These are phyloP conservation scores for Tetrapisispora phaffii DNA, from an alignment of 805 yeast species.

Conservation along the genomic window DNA sequence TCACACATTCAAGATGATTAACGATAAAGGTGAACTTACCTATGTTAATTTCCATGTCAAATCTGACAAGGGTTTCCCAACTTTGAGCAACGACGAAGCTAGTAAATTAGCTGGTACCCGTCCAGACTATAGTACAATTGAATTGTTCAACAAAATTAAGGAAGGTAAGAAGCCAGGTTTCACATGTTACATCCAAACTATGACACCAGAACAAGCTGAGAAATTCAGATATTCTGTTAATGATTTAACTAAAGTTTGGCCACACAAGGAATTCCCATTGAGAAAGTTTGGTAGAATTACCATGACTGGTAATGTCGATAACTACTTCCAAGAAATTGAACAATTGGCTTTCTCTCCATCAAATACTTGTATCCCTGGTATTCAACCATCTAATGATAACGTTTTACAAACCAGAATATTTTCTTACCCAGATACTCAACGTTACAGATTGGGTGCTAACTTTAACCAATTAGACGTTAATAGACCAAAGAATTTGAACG, in stretches of 20 bases:
- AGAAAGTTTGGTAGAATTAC: conserved; percentile 61
- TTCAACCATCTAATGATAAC: conserved; percentile 70
- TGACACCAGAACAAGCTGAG: conserved; percentile 72
- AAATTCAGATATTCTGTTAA: conserved; percentile 68
- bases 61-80: conserved; percentile 43
- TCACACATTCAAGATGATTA: conserved; percentile 51
- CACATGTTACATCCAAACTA: conserved; percentile 48
- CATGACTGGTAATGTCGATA: conserved; percentile 45
- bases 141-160: conserved; percentile 37
- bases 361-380: conserved; percentile 58
- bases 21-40: conserved; percentile 39
- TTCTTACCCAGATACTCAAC: conserved; percentile 69
- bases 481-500: conserved; percentile 24
- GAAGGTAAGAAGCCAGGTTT: conserved; percentile 39
- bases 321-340: conserved; percentile 41
- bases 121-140: conserved; percentile 41
- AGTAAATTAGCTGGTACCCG: conserved; percentile 37
- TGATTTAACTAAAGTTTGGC: conserved; percentile 86
- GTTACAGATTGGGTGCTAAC: conserved; percentile 65
- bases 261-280: conserved; percentile 73
- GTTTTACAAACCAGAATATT: conserved; percentile 68
- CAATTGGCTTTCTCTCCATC: conserved; percentile 63
- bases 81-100: conserved; percentile 38
- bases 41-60: conserved; percentile 49
- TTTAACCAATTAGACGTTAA: conserved; percentile 60